These are phyloP conservation scores for Trypanosoma vivax DNA, from an alignment of 208 protist genomes.

Conservation along the genomic window DNA sequence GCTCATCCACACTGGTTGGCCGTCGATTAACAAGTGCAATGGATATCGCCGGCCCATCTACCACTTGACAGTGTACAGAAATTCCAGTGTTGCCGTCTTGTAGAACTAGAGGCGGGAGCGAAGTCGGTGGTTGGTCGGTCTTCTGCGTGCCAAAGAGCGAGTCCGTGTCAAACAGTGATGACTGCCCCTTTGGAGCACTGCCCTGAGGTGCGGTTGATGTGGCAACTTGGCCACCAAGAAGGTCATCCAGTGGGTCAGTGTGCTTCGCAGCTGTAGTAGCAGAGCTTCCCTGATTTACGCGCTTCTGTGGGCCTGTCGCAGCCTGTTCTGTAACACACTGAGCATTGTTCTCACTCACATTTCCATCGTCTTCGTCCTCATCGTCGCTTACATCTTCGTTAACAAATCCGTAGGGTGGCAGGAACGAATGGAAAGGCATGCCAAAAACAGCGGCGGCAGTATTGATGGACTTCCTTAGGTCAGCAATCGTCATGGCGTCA, in stretches of 20 bases:
- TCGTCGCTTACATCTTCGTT: constrained; percentile 41
- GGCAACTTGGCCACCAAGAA: constrained; percentile 24
- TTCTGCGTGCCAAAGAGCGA: neutral
- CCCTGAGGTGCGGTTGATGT: neutral
- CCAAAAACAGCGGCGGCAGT: constrained; percentile 95
- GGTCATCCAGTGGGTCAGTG: constrained; percentile 34
- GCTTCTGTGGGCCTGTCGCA: constrained; percentile 9
- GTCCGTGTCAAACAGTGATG: neutral
- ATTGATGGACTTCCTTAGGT: constrained; percentile 86
- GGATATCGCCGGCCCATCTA: constrained; percentile 15
- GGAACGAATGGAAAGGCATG: constrained; percentile 91
- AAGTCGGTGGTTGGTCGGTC: neutral
- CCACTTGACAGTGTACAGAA: constrained; percentile 10
- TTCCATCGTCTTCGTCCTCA: constrained; percentile 34
- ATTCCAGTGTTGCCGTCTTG: constrained; percentile 1
- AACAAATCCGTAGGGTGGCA: constrained; percentile 75
- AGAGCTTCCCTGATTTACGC: neutral
- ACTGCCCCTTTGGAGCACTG: neutral
- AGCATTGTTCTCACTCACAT: neutral
- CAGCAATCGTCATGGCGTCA: constrained; percentile 88
- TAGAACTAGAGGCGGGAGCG: constrained; percentile 16
- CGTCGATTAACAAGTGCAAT: constrained; percentile 21
- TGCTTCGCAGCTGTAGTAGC: constrained; percentile 3
- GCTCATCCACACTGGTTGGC: constrained; percentile 3
- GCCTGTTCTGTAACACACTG: neutral